A percentile compares a stretch with the other conserved stretches of the same genome.
Conservation (phyloP, 2,329 filamentous ascomycete genomes). For the Boeremia lycopersici region DNA sequence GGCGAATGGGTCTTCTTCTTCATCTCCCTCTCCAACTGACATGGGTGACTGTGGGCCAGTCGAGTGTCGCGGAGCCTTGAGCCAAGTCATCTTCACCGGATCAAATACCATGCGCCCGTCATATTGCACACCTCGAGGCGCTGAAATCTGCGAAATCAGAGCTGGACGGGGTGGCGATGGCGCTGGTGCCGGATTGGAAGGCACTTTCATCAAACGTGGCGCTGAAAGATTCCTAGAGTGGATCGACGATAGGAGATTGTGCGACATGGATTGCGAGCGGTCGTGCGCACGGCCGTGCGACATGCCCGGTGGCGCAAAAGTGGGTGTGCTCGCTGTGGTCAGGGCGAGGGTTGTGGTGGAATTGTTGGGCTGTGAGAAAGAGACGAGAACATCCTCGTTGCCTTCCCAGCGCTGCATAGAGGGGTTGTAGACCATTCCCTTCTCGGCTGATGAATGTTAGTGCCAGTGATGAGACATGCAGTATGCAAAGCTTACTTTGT, state of each 20-base stretch:
- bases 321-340: slow-evolving; percentile 48
- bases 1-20: slow-evolving; percentile 92
- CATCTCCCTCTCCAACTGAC: slow-evolving; percentile 69
- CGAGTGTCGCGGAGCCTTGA: slow-evolving; percentile 66
- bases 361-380: slow-evolving; percentile 65
- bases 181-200: slow-evolving; percentile 53
- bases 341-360: slow-evolving; percentile 55
- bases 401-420: slow-evolving; percentile 90
- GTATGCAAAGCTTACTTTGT: slow-evolving; percentile 68
- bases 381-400: slow-evolving; percentile 82
- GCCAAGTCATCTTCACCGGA: slow-evolving; percentile 95
- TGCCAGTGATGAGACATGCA: slow-evolving; percentile 7
- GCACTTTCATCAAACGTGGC: slow-evolving; percentile 39
- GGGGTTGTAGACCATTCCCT: slow-evolving; percentile 97
- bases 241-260: slow-evolving; percentile 47
- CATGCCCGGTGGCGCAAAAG: slow-evolving; percentile 44
- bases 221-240: slow-evolving; percentile 46
- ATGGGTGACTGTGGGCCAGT: slow-evolving; percentile 46
- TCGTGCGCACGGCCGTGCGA: slow-evolving; percentile 40
- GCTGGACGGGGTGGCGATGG: slow-evolving; percentile 66
- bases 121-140: slow-evolving; percentile 81
- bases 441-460: slow-evolving; percentile 66
- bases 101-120: slow-evolving; percentile 99
- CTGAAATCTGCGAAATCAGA: slow-evolving; percentile 88
- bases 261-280: slow-evolving; percentile 48